Percentiles rank a stretch among this genome's conserved stretches.
Conservation (phyloP, 805 yeast genomes). For the Starmerella riodocensis region DNA sequence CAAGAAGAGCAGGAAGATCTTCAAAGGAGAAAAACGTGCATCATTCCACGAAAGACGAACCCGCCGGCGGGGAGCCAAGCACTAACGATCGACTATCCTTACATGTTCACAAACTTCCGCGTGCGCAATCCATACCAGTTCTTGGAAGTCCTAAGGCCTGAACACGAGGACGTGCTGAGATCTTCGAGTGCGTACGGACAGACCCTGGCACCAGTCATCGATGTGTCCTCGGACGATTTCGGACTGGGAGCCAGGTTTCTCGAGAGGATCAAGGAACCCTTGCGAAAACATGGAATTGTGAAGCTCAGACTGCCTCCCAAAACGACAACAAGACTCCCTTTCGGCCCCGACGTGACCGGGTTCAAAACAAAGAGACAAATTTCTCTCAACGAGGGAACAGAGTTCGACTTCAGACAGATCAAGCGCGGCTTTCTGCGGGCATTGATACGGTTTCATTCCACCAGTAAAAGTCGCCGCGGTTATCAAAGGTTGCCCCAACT, state of each 20-base stretch:
- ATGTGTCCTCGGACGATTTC: slow-evolving; percentile 2
- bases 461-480: not conserved
- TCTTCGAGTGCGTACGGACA: not conserved
- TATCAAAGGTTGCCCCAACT: slow-evolving; percentile 39
- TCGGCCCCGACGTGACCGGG: slow-evolving; percentile 5
- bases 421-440: slow-evolving; percentile 14
- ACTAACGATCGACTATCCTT: slow-evolving; percentile 6
- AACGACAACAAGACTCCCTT: slow-evolving; percentile 1
- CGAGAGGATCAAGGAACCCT: not conserved
- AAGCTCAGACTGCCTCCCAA: slow-evolving; percentile 4
- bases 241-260: slow-evolving; percentile 1
- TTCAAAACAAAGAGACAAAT: slow-evolving; percentile 7
- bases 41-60: not conserved
- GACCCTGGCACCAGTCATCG: slow-evolving; percentile 3
- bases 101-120: slow-evolving; percentile 3
- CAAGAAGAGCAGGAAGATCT: slow-evolving; percentile 5
- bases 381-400: not conserved
- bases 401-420: slow-evolving; percentile 2
- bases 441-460: slow-evolving; percentile 10
- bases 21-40: slow-evolving; percentile 7
- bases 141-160: not conserved
- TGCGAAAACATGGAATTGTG: slow-evolving; percentile 4
- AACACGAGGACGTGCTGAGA: not conserved
- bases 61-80: not conserved
- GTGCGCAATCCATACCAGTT: not conserved